Evolutionary conservation across 164 flowering plant species (phyloP).

Genomic region (Magnolia sinica): DNA sequence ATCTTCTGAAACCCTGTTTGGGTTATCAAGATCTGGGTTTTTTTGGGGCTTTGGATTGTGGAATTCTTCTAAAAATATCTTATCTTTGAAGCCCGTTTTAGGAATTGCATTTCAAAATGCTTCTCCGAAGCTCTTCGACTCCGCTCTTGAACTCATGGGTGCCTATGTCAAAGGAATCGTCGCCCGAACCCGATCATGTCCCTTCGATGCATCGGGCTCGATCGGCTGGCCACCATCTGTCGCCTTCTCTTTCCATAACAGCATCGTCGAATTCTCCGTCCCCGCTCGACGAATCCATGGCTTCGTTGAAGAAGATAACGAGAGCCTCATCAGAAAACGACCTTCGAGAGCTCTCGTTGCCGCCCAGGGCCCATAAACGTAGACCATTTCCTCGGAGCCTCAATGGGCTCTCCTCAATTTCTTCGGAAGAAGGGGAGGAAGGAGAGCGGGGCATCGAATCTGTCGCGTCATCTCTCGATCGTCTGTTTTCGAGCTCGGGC

Average conservation of each 20-base stretch:
- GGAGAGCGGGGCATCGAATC: conserved; percentile 11
- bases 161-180: conserved; percentile 4
- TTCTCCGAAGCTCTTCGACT: conserved; percentile 13
- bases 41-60: background rate
- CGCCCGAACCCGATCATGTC: background rate
- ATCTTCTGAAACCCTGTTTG: background rate
- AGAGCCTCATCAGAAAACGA: conserved; percentile 48
- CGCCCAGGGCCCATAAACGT: conserved; percentile 12
- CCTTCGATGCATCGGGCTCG: background rate
- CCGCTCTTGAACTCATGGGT: conserved; percentile 7
- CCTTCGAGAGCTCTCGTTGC: conserved; percentile 24
- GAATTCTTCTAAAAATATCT: no score
- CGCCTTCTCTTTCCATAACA: background rate
- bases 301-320: conserved; percentile 25
- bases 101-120: background rate
- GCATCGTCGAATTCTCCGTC: background rate
- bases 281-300: conserved; percentile 4
- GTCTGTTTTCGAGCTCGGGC: conserved; percentile 28
- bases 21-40: background rate
- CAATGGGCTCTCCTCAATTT: conserved; percentile 2
- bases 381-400: conserved; percentile 2
- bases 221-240: background rate
- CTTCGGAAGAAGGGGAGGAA: conserved; percentile 23
- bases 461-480: conserved; percentile 19
- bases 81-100: background rate